Evolutionary conservation across 331 rosid species (phyloP).

Genomic region (Pyrus hybrid): DNA sequence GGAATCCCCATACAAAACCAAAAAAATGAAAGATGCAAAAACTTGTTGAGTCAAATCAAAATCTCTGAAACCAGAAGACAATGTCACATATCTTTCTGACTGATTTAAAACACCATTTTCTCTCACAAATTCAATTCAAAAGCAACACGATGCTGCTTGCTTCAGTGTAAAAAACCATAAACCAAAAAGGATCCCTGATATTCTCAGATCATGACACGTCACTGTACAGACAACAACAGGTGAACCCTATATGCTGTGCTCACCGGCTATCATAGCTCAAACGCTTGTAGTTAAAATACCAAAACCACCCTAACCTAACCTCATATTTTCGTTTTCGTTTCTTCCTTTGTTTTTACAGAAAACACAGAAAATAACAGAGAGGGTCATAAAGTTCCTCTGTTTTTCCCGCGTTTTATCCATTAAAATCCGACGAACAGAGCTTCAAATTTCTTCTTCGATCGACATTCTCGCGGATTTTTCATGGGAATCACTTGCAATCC

Average conservation of each 20-base stretch:
- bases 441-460: constrained; percentile 21
- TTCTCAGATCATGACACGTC: constrained; percentile 22
- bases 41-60: constrained; percentile 20
- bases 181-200: constrained; percentile 10
- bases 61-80: background rate
- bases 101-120: constrained; percentile 1
- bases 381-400: background rate
- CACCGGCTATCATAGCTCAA: constrained; percentile 27
- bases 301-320: background rate
- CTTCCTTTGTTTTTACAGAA: constrained; percentile 24
- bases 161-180: constrained; percentile 5
- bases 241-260: background rate
- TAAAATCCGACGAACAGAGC: background rate
- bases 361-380: background rate
- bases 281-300: background rate
- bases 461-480: constrained; percentile 29
- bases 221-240: constrained; percentile 33
- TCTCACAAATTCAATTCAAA: background rate
- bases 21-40: background rate
- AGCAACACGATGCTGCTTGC: background rate
- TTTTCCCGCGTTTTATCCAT: constrained; percentile 6
- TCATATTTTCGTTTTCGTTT: background rate
- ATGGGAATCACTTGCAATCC: constrained; percentile 19
- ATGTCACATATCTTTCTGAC: background rate
- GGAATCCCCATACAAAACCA: background rate